These are phyloP conservation scores for Cucumis variabilis DNA, from an alignment of 331 rosid species.

Conservation along the genomic window DNA sequence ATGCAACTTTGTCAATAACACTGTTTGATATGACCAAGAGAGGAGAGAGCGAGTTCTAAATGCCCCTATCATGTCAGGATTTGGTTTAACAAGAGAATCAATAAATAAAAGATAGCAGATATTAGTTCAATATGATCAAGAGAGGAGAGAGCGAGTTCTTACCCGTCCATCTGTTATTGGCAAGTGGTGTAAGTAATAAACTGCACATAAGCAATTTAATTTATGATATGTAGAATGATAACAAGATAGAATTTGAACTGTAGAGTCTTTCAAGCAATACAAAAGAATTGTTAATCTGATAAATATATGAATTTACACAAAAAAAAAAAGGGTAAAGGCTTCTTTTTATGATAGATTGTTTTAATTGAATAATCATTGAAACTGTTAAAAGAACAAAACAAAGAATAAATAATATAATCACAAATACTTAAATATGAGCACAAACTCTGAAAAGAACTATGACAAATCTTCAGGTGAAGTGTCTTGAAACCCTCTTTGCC, in stretches of 20 bases:
- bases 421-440: constrained; percentile 29
- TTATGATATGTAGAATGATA: not conserved
- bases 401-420: constrained; percentile 24
- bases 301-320: not conserved
- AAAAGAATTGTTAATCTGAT: constrained; percentile 5
- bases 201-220: not conserved
- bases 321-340: not conserved
- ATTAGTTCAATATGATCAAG: not conserved
- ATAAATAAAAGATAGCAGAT: constrained; percentile 4
- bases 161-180: constrained; percentile 21
- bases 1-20: constrained; percentile 20
- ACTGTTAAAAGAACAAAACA: not conserved
- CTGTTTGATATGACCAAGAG: no score
- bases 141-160: constrained; percentile 5
- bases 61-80: constrained; percentile 25
- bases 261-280: not conserved
- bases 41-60: no score
- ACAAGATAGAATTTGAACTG: not conserved
- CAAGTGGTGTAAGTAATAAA: not conserved
- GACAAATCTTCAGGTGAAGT: constrained; percentile 46
- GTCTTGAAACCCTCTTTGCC: no score
- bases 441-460: constrained; percentile 21
- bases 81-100: constrained; percentile 23
- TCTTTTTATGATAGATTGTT: not conserved
- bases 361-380: constrained; percentile 17